phyloP scores from a whole-genome alignment of 805 yeast species.

The Myxozyma monticola region DNA sequence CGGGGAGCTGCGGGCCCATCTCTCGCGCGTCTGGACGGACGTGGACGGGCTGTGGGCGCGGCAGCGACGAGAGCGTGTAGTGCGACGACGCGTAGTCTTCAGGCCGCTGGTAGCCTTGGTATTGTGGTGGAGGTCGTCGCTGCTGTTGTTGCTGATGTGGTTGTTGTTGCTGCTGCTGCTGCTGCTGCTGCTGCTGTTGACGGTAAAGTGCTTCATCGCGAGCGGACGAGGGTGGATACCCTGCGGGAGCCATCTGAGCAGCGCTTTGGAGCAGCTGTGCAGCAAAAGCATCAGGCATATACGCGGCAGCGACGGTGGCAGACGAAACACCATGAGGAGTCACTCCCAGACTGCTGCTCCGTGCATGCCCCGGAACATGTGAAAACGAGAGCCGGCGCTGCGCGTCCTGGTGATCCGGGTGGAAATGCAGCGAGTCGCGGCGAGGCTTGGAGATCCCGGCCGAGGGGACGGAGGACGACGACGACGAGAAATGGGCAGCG shows the following conservation, averaged over 20 bases:
- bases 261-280: constrained; percentile 10
- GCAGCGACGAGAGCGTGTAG: background rate
- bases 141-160: background rate
- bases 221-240: constrained; percentile 1
- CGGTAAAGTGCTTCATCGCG: background rate
- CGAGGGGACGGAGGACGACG: constrained; percentile 5
- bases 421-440: constrained; percentile 15
- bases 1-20: background rate
- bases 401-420: constrained; percentile 3
- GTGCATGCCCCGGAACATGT: background rate
- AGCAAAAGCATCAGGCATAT: constrained; percentile 10
- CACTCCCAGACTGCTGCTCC: constrained; percentile 1
- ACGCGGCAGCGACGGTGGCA: constrained; percentile 8
- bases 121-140: background rate
- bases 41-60: constrained; percentile 13
- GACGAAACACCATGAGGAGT: constrained; percentile 6
- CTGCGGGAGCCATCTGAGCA: background rate
- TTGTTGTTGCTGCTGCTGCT: background rate
- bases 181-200: background rate
- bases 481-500: background rate
- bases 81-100: background rate
- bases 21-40: background rate
- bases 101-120: background rate
- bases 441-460: constrained; percentile 16
- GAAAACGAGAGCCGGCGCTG: background rate